These are phyloP conservation scores for Neolentinus lepideus DNA, from an alignment of 1,284 basidiomycete species.

Conservation along the genomic window DNA sequence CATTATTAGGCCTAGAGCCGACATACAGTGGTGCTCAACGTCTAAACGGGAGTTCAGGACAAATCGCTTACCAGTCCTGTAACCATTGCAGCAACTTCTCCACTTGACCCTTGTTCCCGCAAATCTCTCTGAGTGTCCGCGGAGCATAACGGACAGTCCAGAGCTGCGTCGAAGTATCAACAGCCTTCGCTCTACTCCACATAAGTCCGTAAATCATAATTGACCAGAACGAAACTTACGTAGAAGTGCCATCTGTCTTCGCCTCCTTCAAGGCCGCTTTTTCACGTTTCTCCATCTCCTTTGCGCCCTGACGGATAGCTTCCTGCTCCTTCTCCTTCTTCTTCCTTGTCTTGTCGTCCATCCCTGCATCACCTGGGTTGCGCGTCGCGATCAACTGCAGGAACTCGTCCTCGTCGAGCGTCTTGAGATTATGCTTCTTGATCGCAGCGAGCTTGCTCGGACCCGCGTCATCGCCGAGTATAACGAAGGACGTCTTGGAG, in stretches of 20 bases:
- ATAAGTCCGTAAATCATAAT: conserved; percentile 5
- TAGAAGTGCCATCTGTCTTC: conserved; percentile 14
- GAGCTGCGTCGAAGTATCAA: conserved; percentile 56
- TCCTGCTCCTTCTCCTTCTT: conserved; percentile 80
- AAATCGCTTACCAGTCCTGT: conserved; percentile 66
- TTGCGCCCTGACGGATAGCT: conserved; percentile 65
- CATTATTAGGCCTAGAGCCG: conserved; percentile 57
- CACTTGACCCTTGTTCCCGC: conserved; percentile 89
- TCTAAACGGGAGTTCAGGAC: no score
- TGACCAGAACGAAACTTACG: conserved; percentile 11
- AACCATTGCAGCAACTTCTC: conserved; percentile 90
- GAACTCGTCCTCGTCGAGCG: conserved; percentile 86
- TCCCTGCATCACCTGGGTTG: conserved; percentile 24
- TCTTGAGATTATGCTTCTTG: conserved; percentile 70
- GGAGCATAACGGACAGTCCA: conserved; percentile 98
- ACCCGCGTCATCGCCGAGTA: conserved; percentile 87
- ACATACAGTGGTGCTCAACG: neutral
- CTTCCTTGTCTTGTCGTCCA: conserved; percentile 80
- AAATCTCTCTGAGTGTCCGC: conserved; percentile 81
- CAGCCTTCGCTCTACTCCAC: conserved; percentile 19
- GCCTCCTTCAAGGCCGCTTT: conserved; percentile 33
- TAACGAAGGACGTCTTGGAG: conserved; percentile 85
- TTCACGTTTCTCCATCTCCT: conserved; percentile 71
- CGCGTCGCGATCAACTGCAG: conserved; percentile 75
- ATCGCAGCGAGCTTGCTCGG: conserved; percentile 83